Evolutionary conservation across 495 filamentous ascomycete genomes (phyloP), one percentile per base, ranked within the genome.

Genomic region (Lepraria neglecta): DNA sequence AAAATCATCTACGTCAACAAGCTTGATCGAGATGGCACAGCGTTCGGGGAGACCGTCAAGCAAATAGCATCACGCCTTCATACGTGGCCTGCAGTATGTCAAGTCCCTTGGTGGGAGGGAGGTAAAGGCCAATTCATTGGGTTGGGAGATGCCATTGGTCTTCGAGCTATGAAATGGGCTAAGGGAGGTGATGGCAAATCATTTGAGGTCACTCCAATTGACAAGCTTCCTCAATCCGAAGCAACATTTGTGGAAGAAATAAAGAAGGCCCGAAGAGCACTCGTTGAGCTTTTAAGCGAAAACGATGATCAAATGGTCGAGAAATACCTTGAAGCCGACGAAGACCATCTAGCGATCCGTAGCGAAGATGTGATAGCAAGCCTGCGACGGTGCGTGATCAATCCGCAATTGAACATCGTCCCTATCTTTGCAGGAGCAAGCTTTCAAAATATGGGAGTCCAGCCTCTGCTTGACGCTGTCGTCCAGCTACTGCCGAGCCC

Each of bases 1-100:
- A 77, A 91, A 28, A 82, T 97, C 33, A 78, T 96, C 50, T 99
- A 87, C 62, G 80, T 97, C 66, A 99, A 99, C 74, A 99, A 99
- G 72, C 83, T 99, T 14, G 95, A 99, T 68, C 86, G 95, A 40
- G 90, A 95, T 62, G 95, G 95, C 2, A 92, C 95, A 11, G 87
- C 89, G 4, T 99, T 97, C 76, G 85, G 84, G 21, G 80, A 84
- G 43, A 95, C 94, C 0, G 86, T 96, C 5, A 87, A 85, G 58
- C 91, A 97, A 70, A 85, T 94, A 24, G 91, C 86, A 9, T 78
- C 84, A 2, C 83, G 91, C 59, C 80, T 99, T 35, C 78, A 82
- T 61, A 89, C 86, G 3, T 94, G 86, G 83, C 95, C 95, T 14
- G 84, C 92, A 24, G 84, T 99, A 17, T 96, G 92, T 69, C 91